Conservation (phyloP, 164 flowering plant species). For the Nelumbo lutea region DNA sequence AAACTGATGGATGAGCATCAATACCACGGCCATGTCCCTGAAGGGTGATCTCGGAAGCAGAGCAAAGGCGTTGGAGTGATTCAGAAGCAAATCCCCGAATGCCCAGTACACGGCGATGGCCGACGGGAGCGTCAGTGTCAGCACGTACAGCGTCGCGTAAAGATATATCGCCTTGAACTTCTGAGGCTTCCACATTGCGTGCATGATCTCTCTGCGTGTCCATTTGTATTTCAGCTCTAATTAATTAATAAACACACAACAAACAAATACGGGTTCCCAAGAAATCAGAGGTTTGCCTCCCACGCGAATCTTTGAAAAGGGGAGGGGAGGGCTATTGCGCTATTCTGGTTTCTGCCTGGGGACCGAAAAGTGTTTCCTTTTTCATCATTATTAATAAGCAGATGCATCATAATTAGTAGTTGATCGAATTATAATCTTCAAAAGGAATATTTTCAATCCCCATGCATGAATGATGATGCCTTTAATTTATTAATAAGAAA, state of each 20-base stretch:
- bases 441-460: too few species aligned
- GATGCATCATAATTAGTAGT: too few species aligned
- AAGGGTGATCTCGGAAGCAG: slow-evolving; percentile 72
- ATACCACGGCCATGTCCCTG: slow-evolving; percentile 76
- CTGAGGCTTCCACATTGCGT: slow-evolving; percentile 99
- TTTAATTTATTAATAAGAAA: background rate
- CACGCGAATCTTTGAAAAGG: too few species aligned
- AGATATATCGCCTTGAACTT: slow-evolving; percentile 90
- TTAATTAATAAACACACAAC: too few species aligned
- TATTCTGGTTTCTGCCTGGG: too few species aligned
- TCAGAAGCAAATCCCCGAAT: slow-evolving; percentile 85
- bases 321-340: too few species aligned
- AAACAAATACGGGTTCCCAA: background rate
- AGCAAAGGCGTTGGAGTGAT: slow-evolving; percentile 91
- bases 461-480: too few species aligned
- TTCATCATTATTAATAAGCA: too few species aligned
- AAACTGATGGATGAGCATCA: slow-evolving; percentile 99
- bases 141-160: slow-evolving; percentile 73
- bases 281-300: too few species aligned
- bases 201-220: slow-evolving; percentile 84
- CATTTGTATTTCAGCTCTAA: background rate
- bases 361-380: too few species aligned
- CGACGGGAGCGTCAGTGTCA: slow-evolving; percentile 89
- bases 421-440: too few species aligned
- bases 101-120: slow-evolving; percentile 91